A percentile compares a stretch with the other conserved stretches of the same genome.
Evolutionary conservation across 2,329 filamentous ascomycete species (phyloP).

Genomic region (Penicillium crustosum): DNA sequence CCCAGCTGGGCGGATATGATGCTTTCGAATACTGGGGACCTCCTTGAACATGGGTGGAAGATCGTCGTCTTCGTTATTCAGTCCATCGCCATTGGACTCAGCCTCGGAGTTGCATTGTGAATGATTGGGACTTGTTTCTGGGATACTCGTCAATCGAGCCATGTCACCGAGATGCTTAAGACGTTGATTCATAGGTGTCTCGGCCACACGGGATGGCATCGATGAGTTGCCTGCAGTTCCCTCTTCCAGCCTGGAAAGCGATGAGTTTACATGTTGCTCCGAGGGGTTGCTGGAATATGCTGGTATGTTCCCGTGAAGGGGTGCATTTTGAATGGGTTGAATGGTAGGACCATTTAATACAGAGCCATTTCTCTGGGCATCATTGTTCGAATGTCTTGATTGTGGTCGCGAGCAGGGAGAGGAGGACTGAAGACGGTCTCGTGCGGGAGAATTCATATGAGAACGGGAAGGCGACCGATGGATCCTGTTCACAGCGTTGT

Average conservation of each 20-base stretch:
- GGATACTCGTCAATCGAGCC: constrained; percentile 36
- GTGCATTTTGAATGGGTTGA: constrained; percentile 7
- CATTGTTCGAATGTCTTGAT: constrained; percentile 5
- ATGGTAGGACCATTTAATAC: constrained; percentile 7
- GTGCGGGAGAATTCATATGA: constrained; percentile 16
- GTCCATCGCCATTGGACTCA: constrained; percentile 26
- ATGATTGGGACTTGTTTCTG: constrained; percentile 40
- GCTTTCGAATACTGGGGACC: constrained; percentile 15
- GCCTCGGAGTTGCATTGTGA: constrained; percentile 26
- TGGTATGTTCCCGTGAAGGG: constrained; percentile 10
- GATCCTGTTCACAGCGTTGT: not conserved
- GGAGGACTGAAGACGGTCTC: constrained; percentile 23
- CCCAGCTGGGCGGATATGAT: constrained; percentile 23
- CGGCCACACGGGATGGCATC: constrained; percentile 41
- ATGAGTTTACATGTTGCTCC: constrained; percentile 3
- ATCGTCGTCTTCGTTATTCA: constrained; percentile 40
- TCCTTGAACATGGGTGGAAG: constrained; percentile 34
- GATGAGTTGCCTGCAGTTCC: constrained; percentile 32
- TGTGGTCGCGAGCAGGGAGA: constrained; percentile 25
- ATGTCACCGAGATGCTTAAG: constrained; percentile 26
- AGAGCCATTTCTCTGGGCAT: not conserved
- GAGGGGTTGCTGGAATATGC: constrained; percentile 19
- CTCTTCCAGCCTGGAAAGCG: constrained; percentile 9
- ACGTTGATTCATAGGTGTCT: constrained; percentile 39
- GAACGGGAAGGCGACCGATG: not conserved